Percentiles rank a stretch among this genome's conserved stretches.
Evolutionary conservation across 768 basidiomycete species (phyloP).

Genomic region (Sutorius australiensis): DNA sequence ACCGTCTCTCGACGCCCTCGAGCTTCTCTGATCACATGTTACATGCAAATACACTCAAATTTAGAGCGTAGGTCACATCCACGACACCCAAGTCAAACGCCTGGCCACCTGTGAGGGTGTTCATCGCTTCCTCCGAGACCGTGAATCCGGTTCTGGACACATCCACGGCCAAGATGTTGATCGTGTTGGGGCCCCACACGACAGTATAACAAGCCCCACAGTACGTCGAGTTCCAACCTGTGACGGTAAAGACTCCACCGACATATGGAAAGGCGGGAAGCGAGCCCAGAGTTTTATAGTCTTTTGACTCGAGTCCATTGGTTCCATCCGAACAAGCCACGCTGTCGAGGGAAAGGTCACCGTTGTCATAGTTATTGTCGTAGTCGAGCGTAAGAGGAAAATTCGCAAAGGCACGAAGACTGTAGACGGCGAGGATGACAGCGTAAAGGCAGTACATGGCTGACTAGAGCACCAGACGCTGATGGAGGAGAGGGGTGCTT

Average conservation of each 20-base stretch:
- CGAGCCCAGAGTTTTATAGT: conserved; percentile 35
- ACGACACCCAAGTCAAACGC: conserved; percentile 18
- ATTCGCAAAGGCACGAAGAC: conserved; percentile 20
- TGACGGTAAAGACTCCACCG: conserved; percentile 28
- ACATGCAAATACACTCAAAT: too few relatives aligned
- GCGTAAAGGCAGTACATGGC: conserved; percentile 28
- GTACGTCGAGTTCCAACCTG: conserved; percentile 18
- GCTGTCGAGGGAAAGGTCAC: conserved; percentile 19
- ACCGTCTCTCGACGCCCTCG: neutral
- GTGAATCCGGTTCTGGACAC: conserved; percentile 41
- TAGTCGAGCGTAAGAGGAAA: too few relatives aligned
- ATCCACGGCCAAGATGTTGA: conserved; percentile 57
- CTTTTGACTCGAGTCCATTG: conserved; percentile 34
- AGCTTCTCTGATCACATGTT: neutral
- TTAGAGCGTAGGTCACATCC: conserved; percentile 17
- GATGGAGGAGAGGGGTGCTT: neutral
- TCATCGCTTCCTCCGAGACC: conserved; percentile 26
- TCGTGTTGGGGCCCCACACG: conserved; percentile 29
- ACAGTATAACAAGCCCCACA: conserved; percentile 33
- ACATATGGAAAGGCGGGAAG: conserved; percentile 37
- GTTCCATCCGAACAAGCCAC: conserved; percentile 39
- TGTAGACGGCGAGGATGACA: conserved; percentile 10
- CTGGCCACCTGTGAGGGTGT: conserved; percentile 15
- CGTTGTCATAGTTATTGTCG: conserved; percentile 36
- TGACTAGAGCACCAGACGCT: neutral